Base-by-base conservation (phyloP, 768 basidiomycete species). In the Lentinus brumalis region DNA sequence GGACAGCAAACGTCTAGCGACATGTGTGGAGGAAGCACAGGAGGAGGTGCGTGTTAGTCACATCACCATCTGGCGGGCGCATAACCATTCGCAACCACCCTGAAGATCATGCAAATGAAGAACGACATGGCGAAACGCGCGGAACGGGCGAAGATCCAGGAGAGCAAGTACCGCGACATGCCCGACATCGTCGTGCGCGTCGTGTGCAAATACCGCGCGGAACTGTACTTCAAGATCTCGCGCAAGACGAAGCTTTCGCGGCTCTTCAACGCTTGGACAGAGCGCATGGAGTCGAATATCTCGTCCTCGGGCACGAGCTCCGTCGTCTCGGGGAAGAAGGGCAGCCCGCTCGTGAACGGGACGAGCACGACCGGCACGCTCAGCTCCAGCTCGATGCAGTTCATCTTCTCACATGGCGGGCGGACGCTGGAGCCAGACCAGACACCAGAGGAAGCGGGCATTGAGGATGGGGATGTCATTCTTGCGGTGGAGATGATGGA, bases 121-220 rank as follows among this genome's bases (percentile, higher is more conserved):
- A 84, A 78, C 69, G 90, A 91, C 77, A 85, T 94, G 69, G 84
- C 88, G 45, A 91, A 88, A 72, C 87, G 91, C 63, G 84, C 84
- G 9, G 90, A 92, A 72, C 89, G 86, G 71, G 89, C 85, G 49
- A 91, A 87, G 73, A 74, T 86, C 32, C 90, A 90, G 67, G 91
- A 92, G 67, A 79, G 83, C 67, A 93, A 92, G 74, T 92, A 86
- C 70, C 86, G 88, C 58, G 91, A 93, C 74, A 86, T 85, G 81
- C 90, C 91, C n/a, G 91, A 95, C 70, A 91, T 94, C 61, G 88
- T 94, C 53, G 86, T 94, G 76, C 94, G 92, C 72, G 91, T 95
- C 65, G 79, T 89, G 52, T 94, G 92, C 74, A 88, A 89, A 67
- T 94, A 94, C 71, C 89, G 93, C 47, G 91, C 92, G 4, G 92